Percentiles rank a stretch among this genome's conserved stretches.
These are phyloP conservation scores for Lasiosphaeriaceae sp. DNA, from an alignment of 495 filamentous ascomycete species.

Conservation along the genomic window DNA sequence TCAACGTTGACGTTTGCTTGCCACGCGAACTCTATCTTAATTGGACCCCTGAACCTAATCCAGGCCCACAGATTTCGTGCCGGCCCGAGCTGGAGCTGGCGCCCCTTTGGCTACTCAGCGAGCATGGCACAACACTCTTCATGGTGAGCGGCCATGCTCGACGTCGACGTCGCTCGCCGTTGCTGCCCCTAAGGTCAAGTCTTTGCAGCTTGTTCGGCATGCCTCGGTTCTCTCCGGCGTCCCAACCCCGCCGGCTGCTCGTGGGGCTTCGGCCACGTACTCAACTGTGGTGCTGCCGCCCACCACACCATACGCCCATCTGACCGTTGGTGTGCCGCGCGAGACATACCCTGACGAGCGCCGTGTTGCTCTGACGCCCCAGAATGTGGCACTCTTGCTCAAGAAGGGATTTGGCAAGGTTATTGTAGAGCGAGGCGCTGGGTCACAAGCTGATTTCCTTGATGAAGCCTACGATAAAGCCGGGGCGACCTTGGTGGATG, in stretches of 20 bases:
- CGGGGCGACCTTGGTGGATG: slow-evolving; percentile 66
- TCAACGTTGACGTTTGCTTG: background rate
- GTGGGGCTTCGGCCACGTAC: slow-evolving; percentile 18
- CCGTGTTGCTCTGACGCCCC: slow-evolving; percentile 74
- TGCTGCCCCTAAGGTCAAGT: slow-evolving; percentile 8
- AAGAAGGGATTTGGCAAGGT: slow-evolving; percentile 77
- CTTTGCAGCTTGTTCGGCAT: slow-evolving; percentile 31
- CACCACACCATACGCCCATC: slow-evolving; percentile 59
- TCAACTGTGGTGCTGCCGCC: slow-evolving; percentile 38
- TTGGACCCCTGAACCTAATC: slow-evolving; percentile 9
- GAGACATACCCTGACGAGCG: slow-evolving; percentile 70
- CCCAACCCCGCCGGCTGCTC: slow-evolving; percentile 8
- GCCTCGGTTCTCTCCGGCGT: slow-evolving; percentile 28
- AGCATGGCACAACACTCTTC: slow-evolving; percentile 29
- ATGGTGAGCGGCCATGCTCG: slow-evolving; percentile 10
- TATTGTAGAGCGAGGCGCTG: slow-evolving; percentile 69
- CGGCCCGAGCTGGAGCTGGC: slow-evolving; percentile 10
- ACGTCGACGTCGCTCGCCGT: slow-evolving; percentile 19
- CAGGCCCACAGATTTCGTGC: slow-evolving; percentile 9
- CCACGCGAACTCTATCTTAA: background rate
- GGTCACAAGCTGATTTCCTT: slow-evolving; percentile 65
- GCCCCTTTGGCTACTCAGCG: slow-evolving; percentile 22
- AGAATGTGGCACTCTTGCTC: slow-evolving; percentile 69
- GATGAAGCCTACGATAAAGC: slow-evolving; percentile 68
- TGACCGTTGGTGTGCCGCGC: slow-evolving; percentile 67